Evolutionary conservation across 2,329 filamentous ascomycete species (phyloP).

Genomic region (Nigrospora sphaerica): DNA sequence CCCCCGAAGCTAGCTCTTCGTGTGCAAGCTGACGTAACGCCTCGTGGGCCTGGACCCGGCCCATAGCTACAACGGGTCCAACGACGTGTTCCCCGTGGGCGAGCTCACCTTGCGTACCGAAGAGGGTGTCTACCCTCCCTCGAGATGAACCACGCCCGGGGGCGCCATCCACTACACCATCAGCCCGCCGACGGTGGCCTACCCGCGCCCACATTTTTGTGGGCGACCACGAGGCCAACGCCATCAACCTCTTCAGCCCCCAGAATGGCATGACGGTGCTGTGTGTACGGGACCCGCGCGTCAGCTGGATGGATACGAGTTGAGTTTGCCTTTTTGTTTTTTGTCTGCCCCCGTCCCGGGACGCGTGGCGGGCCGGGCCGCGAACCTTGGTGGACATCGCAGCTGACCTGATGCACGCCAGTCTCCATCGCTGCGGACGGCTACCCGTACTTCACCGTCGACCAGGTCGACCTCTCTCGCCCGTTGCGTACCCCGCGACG

Average conservation of each 20-base stretch:
- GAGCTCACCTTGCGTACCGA: constrained; percentile 14
- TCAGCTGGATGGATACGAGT: no score
- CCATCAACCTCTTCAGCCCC: constrained; percentile 35
- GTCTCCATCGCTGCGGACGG: constrained; percentile 34
- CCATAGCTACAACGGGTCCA: constrained; percentile 30
- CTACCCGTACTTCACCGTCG: constrained; percentile 45
- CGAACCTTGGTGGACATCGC: no score
- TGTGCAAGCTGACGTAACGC: background rate
- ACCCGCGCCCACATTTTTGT: constrained; percentile 38
- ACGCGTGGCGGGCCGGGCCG: no score
- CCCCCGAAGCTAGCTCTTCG: background rate
- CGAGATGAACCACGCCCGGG: constrained; percentile 32
- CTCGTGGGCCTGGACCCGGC: constrained; percentile 34
- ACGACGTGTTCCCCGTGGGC: constrained; percentile 34
- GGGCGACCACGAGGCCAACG: constrained; percentile 42
- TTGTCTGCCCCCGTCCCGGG: no score
- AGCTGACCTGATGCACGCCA: constrained; percentile 9
- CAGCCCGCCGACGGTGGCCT: constrained; percentile 27
- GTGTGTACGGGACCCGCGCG: constrained; percentile 29
- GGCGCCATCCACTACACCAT: constrained; percentile 8
- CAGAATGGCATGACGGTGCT: constrained; percentile 27
- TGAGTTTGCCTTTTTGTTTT: no score
- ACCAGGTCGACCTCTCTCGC: constrained; percentile 30
- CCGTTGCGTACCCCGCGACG: constrained; percentile 6
- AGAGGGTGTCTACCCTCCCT: constrained; percentile 15